Percentiles rank a stretch among this genome's conserved stretches.
Conservation (phyloP, 177 flowering plant species). For the Vitis hybrid region DNA sequence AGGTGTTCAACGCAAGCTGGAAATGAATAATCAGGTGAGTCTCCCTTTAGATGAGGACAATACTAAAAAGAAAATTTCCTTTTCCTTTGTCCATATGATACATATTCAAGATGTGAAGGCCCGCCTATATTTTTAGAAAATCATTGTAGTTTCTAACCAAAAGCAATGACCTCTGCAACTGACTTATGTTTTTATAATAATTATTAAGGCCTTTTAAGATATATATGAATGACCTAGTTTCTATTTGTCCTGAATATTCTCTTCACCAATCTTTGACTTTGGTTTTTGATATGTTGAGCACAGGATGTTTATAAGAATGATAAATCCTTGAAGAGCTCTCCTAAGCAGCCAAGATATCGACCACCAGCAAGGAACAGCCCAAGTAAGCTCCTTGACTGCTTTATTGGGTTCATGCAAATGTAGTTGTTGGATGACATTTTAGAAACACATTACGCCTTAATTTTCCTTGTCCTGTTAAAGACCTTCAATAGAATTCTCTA, state of each 20-base stretch:
- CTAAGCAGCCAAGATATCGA: constrained; percentile 54
- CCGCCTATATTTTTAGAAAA: too few species aligned
- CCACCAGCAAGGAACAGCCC: constrained; percentile 69
- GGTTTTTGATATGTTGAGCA: neutral
- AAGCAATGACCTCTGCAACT: too few species aligned
- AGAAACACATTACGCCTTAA: too few species aligned
- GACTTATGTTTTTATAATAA: too few species aligned
- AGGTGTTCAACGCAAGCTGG: constrained; percentile 85
- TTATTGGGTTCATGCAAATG: neutral
- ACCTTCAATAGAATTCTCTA: neutral
- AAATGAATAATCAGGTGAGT: constrained; percentile 61
- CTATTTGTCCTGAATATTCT: neutral
- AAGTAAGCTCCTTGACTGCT: constrained; percentile 34
- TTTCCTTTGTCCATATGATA: neutral
- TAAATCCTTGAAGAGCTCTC: constrained; percentile 36
- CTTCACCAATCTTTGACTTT: neutral
- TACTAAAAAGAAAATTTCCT: neutral
- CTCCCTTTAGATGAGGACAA: too few species aligned
- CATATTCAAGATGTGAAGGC: too few species aligned
- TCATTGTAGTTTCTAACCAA: too few species aligned
- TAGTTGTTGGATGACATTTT: neutral
- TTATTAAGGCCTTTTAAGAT: too few species aligned
- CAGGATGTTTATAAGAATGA: constrained; percentile 52
- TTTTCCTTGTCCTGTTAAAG: neutral
- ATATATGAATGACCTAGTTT: neutral